Conservation (phyloP, 2,329 filamentous ascomycete species). For the Colletotrichum limetticola region DNA sequence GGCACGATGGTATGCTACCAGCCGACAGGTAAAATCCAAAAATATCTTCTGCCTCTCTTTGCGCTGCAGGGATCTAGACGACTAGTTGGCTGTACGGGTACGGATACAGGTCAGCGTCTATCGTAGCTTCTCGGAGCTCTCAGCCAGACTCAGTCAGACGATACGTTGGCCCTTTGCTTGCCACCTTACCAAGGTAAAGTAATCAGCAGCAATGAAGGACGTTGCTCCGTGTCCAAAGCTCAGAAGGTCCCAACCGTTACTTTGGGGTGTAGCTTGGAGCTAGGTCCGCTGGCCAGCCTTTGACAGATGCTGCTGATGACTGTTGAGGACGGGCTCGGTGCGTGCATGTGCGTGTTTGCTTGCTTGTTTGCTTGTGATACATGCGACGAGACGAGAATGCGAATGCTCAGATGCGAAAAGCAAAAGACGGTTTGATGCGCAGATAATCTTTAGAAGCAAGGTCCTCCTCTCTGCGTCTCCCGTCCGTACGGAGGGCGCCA, state of each 20-base stretch:
- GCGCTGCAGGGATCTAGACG: slow-evolving; percentile 14
- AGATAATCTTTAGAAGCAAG: neutral
- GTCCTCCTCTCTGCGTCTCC: neutral
- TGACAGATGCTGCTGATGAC: neutral
- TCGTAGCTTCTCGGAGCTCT: neutral
- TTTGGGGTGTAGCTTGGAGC: neutral
- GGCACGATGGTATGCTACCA: slow-evolving; percentile 1
- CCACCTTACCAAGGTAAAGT: neutral
- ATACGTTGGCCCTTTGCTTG: neutral
- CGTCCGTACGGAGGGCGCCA: neutral
- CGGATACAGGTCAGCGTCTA: neutral
- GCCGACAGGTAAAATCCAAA: slow-evolving; percentile 23
- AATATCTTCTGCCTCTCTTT: slow-evolving; percentile 15
- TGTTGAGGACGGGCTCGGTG: neutral
- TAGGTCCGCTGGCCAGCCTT: neutral
- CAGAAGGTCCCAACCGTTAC: neutral
- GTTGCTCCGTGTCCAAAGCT: slow-evolving; percentile 2
- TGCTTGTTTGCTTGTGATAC: neutral
- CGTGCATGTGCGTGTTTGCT: neutral
- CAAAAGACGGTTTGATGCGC: slow-evolving; percentile 2
- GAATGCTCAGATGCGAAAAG: neutral
- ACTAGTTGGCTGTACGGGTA: neutral
- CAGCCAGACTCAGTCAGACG: neutral
- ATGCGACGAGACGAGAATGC: neutral
- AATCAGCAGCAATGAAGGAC: neutral